Percentiles rank a stretch among this genome's conserved stretches.
These are phyloP conservation scores for Leptosphaerulina australis DNA, from an alignment of 2,329 filamentous ascomycete species.

Conservation along the genomic window DNA sequence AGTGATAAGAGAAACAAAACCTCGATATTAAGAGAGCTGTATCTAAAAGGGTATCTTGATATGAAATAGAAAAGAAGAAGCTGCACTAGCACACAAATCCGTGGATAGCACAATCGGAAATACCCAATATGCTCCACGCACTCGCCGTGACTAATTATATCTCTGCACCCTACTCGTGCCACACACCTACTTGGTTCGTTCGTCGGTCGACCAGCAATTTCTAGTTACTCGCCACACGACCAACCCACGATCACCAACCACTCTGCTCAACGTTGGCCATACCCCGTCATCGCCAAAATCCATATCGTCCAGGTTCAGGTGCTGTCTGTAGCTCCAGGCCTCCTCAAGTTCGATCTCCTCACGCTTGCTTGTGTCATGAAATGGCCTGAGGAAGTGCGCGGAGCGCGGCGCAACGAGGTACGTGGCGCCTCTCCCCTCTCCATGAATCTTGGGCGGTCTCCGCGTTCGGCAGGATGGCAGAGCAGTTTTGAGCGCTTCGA, in stretches of 20 bases:
- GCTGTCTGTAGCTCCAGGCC: conserved; percentile 70
- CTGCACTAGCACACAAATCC: neutral
- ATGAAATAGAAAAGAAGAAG: conserved; percentile 10
- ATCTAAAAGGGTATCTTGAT: conserved; percentile 26
- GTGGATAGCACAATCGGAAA: too few relatives aligned
- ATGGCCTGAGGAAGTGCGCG: conserved; percentile 71
- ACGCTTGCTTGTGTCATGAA: conserved; percentile 21
- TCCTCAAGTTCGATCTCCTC: conserved; percentile 67
- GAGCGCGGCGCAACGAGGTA: conserved; percentile 74
- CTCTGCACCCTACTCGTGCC: neutral
- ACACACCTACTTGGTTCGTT: neutral
- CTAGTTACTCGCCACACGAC: conserved; percentile 52
- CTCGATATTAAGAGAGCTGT: conserved; percentile 18
- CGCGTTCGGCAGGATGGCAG: conserved; percentile 56
- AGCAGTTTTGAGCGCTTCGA: conserved; percentile 63
- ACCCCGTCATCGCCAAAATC: conserved; percentile 79
- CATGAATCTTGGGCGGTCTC: conserved; percentile 29
- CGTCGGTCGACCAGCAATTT: conserved; percentile 41
- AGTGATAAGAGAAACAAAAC: neutral
- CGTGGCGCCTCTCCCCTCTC: conserved; percentile 63
- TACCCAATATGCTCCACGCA: too few relatives aligned
- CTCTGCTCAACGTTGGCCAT: conserved; percentile 71
- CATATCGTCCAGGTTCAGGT: conserved; percentile 80
- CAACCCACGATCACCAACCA: conserved; percentile 60
- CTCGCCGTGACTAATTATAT: too few relatives aligned